Evolutionary conservation across 192 early-diverging fungal genomes (phyloP), one percentile per base, ranked within the genome.

Genomic region (Backusella luteola): DNA sequence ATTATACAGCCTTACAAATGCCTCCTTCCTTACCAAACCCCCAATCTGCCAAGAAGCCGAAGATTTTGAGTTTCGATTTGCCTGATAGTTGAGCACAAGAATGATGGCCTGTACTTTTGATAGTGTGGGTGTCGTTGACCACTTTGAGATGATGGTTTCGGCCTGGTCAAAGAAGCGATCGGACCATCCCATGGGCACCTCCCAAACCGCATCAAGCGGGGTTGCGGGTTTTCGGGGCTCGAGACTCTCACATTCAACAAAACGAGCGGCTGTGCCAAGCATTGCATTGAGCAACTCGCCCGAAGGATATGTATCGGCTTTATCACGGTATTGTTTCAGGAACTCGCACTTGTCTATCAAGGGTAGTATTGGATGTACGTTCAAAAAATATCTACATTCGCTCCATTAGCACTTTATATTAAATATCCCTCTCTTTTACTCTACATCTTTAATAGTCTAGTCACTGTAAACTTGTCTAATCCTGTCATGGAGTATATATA

Each of bases 301-400:
- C 12, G 73, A 49, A 32, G 78, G 78, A 72, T 71, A 79, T 5
- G 73, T 44, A 12, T 79, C 69, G 8, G 17, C n/a, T 36, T 75
- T 34, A 8, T 75, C 69, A 34, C 78, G 73, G 53, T 79, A 79
- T 32, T 79, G 78, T 44, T 76, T 78, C 74, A 92, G 76, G 71
- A 94, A 91, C 15, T 87, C 83, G 0, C 79, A 78, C 73, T 90
- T 91, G 80, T 91, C 84, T 46, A 94, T 80, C 15, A 94, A 79
- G 1, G 93, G 93, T 71, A 94, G 84, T n/a, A 86, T 87, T 4
- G 93, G 91, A 74, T 94, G 93, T 1, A 92, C 78, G 68, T 88
- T 85, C 4, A 69, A 82, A 79, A 93, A 94, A 74, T 90, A 94
- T 12, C 81, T 59, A 59, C 21, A 59, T 26, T 59, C 5, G 3